Evolutionary conservation across 1,284 basidiomycete genomes (phyloP).

Genomic region (Sanghuangporus sanghuang): DNA sequence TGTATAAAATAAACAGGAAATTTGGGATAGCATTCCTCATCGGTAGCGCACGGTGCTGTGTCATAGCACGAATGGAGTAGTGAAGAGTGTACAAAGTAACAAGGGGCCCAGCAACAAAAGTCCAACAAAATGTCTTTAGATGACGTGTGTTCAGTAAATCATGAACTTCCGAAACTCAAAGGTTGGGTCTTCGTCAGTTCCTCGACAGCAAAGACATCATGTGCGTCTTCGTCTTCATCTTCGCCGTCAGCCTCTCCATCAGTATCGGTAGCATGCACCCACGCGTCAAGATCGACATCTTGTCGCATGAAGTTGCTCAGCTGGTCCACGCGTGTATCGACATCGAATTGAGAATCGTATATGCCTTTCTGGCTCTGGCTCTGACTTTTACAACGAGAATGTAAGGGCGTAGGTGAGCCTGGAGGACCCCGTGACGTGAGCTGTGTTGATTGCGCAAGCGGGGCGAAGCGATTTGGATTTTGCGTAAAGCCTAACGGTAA

Average conservation of each 20-base stretch:
- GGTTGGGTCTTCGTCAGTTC: not conserved
- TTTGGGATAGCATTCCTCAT: not conserved
- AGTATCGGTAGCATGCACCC: slow-evolving; percentile 28
- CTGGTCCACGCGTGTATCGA: slow-evolving; percentile 36
- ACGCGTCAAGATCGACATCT: slow-evolving; percentile 42
- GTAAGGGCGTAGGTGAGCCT: slow-evolving; percentile 15
- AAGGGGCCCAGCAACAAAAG: too few relatives aligned
- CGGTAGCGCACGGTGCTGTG: too few relatives aligned
- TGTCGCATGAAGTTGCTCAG: slow-evolving; percentile 38
- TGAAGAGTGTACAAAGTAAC: too few relatives aligned
- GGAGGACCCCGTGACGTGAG: slow-evolving; percentile 13
- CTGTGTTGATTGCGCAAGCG: slow-evolving; percentile 37
- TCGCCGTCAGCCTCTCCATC: slow-evolving; percentile 5
- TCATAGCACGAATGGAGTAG: too few relatives aligned
- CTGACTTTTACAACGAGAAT: slow-evolving; percentile 14
- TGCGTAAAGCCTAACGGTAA: slow-evolving; percentile 35
- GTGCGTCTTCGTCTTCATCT: not conserved
- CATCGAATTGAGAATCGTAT: slow-evolving; percentile 45
- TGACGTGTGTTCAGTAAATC: not conserved
- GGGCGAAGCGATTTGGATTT: slow-evolving; percentile 33
- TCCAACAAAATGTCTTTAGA: too few relatives aligned
- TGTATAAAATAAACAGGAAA: not conserved
- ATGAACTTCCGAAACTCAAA: not conserved
- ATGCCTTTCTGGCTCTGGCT: not conserved
- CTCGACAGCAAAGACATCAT: not conserved